Base-by-base conservation (phyloP, 805 yeast species). In the Myxozyma lipomycoides region DNA sequence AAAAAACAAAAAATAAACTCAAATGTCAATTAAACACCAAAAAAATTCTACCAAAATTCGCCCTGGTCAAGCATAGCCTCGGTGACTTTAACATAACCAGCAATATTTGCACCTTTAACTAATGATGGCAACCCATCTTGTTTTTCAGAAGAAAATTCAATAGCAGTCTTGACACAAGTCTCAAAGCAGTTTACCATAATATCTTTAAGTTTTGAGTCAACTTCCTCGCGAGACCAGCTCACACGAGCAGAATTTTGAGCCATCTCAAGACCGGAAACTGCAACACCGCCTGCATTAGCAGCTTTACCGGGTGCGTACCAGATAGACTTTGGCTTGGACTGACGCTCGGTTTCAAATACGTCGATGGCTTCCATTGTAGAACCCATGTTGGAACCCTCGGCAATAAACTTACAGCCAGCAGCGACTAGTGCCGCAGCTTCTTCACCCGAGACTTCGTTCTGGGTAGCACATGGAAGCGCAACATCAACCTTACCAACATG, bases 261-360 rank as follows among this genome's bases (percentile, higher is more conserved):
- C 98, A 91, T 93, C 79, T 91, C 98, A 62, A 91, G 80, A 69
- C 97, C 98, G 53, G 96, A 88, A 52, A 90, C 97, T 52, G 96
- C 95, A 64, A 91, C 98, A 83, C 98, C 98, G 77, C 98, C 98
- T 77, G 95, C 85, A 83, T 91, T 91, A 67, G 97, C 91, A 64
- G 97, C 97, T 82, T 91, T 91, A 75, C 97, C 98, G 70, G 97
- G 97, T 66, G 95, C 98, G 76, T 90, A 91, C 98, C 98, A 91
- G 73, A 89, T 86, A 56, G 81, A 75, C 30, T 53, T 56, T 44
- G 64, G 58, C 17, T 57, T 40, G 18, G 45, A 22, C 34, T 56
- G 46, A 38, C 76, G 70, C 63, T 71, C 72, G 51, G 75, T 61
- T 81, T 91, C 98, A 65, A 90, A 91, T 57, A 86, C 89, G 62